Evolutionary conservation across 257 asterid species (phyloP), one percentile per base, ranked within the genome.

Genomic region (Agastache rugosa): DNA sequence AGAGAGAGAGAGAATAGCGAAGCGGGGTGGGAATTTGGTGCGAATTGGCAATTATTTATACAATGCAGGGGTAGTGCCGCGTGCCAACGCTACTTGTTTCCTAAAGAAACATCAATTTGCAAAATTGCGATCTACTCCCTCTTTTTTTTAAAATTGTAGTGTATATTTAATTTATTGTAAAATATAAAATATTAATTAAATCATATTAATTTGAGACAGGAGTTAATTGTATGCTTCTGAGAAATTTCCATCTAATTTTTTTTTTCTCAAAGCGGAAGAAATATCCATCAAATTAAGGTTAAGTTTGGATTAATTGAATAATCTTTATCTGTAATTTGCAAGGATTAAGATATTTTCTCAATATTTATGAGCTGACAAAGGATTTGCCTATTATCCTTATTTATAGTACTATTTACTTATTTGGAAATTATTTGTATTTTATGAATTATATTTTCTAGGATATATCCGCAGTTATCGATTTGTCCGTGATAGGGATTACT

Each of bases 91-190:
- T 10, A 6, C 70, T 59, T 72, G 37, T 3, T 44, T 58, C 45
- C 27, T 22, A 75, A 75, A 59, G 74, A 20, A 67, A 58, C 71
- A 44, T 58, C 55, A 41, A n/a, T 9, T 35, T 62, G 4, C n/a
- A 59, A 63, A 63, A 1, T 58, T 6, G 8, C 20, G 9, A 63
- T 37, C 17, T 11, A 10, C 3, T 35, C 20, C 11, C 11, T n/a
- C n/a, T n/a, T n/a, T n/a, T n/a, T n/a, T n/a, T n/a, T n/a, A n/a
- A n/a, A n/a, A n/a, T n/a, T n/a, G n/a, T n/a, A n/a, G n/a, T n/a
- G n/a, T n/a, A n/a, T n/a, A n/a, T n/a, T n/a, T n/a, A n/a, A n/a
- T n/a, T n/a, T n/a, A n/a, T n/a, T n/a, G n/a, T n/a, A n/a, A n/a
- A n/a, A n/a, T n/a, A n/a, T n/a, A n/a, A n/a, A n/a, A n/a, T n/a